phyloP scores from a whole-genome alignment of 2,329 filamentous ascomycete species.

The Colletotrichum chrysophilum region DNA sequence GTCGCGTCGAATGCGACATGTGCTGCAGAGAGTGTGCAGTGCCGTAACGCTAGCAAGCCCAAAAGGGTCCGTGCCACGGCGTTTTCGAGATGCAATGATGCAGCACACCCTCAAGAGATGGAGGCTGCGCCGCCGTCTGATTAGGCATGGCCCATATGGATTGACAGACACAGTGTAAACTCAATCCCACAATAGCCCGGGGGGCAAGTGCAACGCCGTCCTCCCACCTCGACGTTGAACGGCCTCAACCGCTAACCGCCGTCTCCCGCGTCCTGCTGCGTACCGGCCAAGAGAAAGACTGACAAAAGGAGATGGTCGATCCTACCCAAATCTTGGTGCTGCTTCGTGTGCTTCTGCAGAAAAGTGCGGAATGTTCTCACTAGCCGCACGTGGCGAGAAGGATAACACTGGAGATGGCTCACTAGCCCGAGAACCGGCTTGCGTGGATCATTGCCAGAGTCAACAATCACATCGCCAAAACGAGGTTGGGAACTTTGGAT shows the following conservation, averaged over 20 bases:
- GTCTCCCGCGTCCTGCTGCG: neutral
- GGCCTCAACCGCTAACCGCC: neutral
- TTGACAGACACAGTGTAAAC: neutral
- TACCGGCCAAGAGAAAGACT: neutral
- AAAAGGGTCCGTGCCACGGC: neutral
- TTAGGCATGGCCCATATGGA: neutral
- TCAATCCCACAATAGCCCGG: neutral
- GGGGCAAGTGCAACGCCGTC: neutral
- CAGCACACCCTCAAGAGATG: neutral
- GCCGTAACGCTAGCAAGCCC: neutral
- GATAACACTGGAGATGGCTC: neutral
- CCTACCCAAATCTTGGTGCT: neutral
- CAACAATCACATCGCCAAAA: slow-evolving; percentile 2
- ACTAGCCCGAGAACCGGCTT: neutral
- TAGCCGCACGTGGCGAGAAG: neutral
- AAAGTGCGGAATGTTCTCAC: neutral
- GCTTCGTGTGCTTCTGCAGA: neutral
- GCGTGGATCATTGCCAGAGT: neutral
- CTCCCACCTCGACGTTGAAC: neutral
- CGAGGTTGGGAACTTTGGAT: neutral
- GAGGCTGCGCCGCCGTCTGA: neutral
- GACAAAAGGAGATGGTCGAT: neutral
- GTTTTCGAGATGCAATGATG: neutral
- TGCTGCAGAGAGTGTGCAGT: neutral
- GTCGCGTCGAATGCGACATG: neutral